phyloP scores from a whole-genome alignment of 148 eudicot genomes.

The Vaccinium darrowii region DNA sequence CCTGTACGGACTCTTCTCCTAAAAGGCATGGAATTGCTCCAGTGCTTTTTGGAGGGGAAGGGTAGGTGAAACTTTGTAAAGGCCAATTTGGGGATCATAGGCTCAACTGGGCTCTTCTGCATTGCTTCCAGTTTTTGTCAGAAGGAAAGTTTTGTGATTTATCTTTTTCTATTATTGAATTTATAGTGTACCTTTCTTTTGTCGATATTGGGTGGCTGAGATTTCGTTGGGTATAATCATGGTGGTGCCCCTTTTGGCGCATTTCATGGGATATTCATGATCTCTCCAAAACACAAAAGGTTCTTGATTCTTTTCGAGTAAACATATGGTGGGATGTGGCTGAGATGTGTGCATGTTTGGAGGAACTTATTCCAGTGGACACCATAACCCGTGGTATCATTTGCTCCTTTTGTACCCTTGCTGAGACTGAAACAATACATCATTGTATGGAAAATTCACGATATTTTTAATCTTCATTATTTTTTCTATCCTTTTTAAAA shows the following conservation, averaged over 20 bases:
- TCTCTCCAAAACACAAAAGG: background rate
- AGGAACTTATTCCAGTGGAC: background rate
- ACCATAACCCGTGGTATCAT: background rate
- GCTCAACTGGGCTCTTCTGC: background rate
- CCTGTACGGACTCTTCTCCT: background rate
- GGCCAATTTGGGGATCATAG: background rate
- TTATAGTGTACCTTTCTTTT: background rate
- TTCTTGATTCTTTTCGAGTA: background rate
- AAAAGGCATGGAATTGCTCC: constrained; percentile 3
- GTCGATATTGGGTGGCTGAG: background rate
- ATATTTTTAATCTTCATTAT: background rate
- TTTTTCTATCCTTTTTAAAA: background rate
- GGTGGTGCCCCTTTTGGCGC: background rate
- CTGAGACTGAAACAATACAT: background rate
- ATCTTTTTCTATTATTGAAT: background rate
- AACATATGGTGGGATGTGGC: background rate
- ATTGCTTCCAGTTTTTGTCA: background rate
- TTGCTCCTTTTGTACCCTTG: background rate
- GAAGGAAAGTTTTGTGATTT: background rate
- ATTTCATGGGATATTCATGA: background rate
- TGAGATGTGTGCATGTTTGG: background rate
- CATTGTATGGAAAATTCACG: background rate
- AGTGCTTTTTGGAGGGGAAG: background rate
- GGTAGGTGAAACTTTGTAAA: background rate
- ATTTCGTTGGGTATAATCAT: background rate